phyloP scores from a whole-genome alignment of 768 basidiomycete species.

The Lactifluus subvellereus region DNA sequence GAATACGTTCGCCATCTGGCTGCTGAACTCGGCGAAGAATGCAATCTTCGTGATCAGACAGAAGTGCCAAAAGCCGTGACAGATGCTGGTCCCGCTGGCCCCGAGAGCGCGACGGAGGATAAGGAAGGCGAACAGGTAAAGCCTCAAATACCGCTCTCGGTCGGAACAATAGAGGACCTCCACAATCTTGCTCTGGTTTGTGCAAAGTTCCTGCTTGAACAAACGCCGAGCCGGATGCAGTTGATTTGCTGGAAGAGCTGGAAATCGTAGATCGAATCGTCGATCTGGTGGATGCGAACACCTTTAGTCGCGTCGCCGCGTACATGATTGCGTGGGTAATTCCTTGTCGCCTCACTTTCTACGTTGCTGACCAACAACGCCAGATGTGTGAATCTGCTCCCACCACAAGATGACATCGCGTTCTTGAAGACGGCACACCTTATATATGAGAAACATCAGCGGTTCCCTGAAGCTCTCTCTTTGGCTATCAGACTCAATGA shows the following conservation, averaged over 20 bases:
- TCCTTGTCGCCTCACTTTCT: conserved; percentile 7
- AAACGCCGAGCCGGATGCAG: conserved; percentile 99
- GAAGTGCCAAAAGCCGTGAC: conserved; percentile 30
- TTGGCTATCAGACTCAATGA: conserved; percentile 84
- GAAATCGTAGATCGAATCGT: conserved; percentile 81
- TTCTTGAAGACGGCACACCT: conserved; percentile 86
- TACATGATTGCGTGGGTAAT: conserved; percentile 86
- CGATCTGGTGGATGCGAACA: conserved; percentile 79
- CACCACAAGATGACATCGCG: conserved; percentile 85
- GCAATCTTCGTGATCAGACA: conserved; percentile 59
- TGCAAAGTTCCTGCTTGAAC: conserved; percentile 80
- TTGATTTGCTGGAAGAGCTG: conserved; percentile 89
- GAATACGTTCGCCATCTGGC: conserved; percentile 98
- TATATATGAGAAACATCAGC: conserved; percentile 81
- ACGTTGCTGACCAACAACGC: conserved; percentile 9
- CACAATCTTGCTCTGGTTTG: conserved; percentile 74
- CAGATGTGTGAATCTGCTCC: conserved; percentile 84
- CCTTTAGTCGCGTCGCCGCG: conserved; percentile 81
- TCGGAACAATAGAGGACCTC: conserved; percentile 69
- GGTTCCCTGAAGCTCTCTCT: conserved; percentile 86
- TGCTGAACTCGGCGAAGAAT: conserved; percentile 94
- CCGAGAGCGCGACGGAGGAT: conserved; percentile 28
- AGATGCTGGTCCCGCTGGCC: conserved; percentile 11
- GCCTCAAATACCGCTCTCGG: conserved; percentile 30
- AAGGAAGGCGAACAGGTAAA: conserved; percentile 31